These are phyloP conservation scores for Collybia mongolica DNA, from an alignment of 768 basidiomycete genomes.

Conservation along the genomic window DNA sequence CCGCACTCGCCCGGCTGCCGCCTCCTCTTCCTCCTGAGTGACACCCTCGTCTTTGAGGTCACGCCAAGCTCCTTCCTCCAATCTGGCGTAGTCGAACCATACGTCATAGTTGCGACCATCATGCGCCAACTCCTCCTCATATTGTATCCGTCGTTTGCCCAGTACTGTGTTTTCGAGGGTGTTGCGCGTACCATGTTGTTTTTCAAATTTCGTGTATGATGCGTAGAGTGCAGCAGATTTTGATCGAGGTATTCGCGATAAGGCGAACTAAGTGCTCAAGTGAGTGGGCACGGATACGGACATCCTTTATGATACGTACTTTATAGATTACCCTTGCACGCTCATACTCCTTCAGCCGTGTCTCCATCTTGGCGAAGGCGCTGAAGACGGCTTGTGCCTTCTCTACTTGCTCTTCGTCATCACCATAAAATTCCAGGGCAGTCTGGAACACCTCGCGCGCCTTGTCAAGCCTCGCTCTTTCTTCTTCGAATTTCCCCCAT, in stretches of 20 bases:
- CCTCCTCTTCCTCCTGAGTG: slow-evolving; percentile 67
- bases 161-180: slow-evolving; percentile 92
- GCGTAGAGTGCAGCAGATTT: slow-evolving; percentile 89
- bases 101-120: slow-evolving; percentile 95
- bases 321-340: slow-evolving; percentile 97
- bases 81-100: slow-evolving; percentile 94
- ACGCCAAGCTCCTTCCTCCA: slow-evolving; percentile 86
- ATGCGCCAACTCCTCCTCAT: slow-evolving; percentile 92
- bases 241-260: slow-evolving; percentile 87
- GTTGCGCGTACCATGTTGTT: slow-evolving; percentile 89
- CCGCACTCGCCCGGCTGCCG: slow-evolving; percentile 65
- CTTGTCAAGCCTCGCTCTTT: slow-evolving; percentile 70
- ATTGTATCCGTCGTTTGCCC: slow-evolving; percentile 97
- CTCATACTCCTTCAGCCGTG: slow-evolving; percentile 92
- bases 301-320: slow-evolving; percentile 37
- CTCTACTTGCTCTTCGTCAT: slow-evolving; percentile 89
- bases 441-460: slow-evolving; percentile 89
- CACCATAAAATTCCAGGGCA: slow-evolving; percentile 86
- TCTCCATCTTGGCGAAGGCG: slow-evolving; percentile 98
- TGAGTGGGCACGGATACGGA: background rate
- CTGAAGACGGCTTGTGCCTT: slow-evolving; percentile 94
- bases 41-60: slow-evolving; percentile 76
- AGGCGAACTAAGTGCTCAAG: slow-evolving; percentile 70
- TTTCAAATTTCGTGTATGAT: slow-evolving; percentile 96
- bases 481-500: slow-evolving; percentile 86